Evolutionary conservation across 768 basidiomycete species (phyloP).

Genomic region (Amylocystis lapponica): DNA sequence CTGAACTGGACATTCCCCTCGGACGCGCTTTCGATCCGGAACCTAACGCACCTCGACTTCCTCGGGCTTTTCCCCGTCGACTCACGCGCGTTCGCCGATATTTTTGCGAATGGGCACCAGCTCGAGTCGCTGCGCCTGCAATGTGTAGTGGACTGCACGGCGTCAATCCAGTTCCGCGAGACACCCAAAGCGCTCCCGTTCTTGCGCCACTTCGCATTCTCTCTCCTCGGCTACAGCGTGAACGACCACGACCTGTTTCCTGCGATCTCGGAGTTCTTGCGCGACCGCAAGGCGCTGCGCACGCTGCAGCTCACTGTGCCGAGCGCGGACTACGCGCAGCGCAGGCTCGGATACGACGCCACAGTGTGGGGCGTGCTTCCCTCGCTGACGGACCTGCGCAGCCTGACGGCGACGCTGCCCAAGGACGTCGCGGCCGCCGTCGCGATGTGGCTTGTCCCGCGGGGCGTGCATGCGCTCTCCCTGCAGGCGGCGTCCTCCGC

Average conservation of each 20-base stretch:
- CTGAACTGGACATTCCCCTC: constrained; percentile 53
- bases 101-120: constrained; percentile 56
- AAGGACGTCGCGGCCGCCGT: constrained; percentile 55
- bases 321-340: constrained; percentile 37
- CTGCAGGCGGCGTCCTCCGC: constrained; percentile 20
- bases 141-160: constrained; percentile 45
- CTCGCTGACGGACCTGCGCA: constrained; percentile 43
- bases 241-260: constrained; percentile 64
- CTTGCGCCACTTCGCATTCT: constrained; percentile 58
- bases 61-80: constrained; percentile 48
- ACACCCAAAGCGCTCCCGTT: constrained; percentile 42
- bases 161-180: constrained; percentile 45
- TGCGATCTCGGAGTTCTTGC: constrained; percentile 60
- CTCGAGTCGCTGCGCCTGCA: constrained; percentile 55
- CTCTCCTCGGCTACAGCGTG: constrained; percentile 18
- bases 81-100: constrained; percentile 48
- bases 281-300: constrained; percentile 45
- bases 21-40: constrained; percentile 47
- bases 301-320: constrained; percentile 40
- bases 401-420: constrained; percentile 57
- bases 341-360: constrained; percentile 59
- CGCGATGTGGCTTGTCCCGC: constrained; percentile 64
- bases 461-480: constrained; percentile 23
- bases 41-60: constrained; percentile 61
- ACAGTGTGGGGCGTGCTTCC: constrained; percentile 69